Conservation (phyloP, 208 protist species). For the Trypanosomatidae sp. region DNA sequence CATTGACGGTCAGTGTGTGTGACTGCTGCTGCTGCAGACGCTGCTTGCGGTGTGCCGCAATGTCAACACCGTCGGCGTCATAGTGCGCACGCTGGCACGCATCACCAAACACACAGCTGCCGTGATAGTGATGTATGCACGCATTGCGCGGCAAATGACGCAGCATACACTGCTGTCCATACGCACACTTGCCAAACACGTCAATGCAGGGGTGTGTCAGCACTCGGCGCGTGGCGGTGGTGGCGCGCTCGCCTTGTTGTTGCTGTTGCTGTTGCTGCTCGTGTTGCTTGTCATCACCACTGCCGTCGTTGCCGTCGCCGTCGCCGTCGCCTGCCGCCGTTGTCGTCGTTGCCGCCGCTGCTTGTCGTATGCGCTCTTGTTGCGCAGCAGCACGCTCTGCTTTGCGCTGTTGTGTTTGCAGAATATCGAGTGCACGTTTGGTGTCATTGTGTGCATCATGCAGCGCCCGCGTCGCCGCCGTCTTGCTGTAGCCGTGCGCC, state of each 20-base stretch:
- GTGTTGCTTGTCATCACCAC: not conserved
- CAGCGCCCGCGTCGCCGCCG: constrained; percentile 33
- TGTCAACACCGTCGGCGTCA: constrained; percentile 62
- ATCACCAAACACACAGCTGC: constrained; percentile 41
- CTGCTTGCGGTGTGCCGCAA: constrained; percentile 9
- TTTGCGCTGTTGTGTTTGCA: constrained; percentile 19
- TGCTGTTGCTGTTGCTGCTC: no score
- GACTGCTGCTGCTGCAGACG: not conserved
- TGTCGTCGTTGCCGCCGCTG: not conserved
- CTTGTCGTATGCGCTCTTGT: not conserved
- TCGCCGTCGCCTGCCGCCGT: not conserved
- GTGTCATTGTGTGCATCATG: constrained; percentile 52
- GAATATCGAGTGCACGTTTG: constrained; percentile 20
- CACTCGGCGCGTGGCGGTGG: not conserved
- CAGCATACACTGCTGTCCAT: constrained; percentile 37
- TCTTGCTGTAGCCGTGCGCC: constrained; percentile 34
- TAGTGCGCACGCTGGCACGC: constrained; percentile 34
- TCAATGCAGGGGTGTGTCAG: constrained; percentile 58
- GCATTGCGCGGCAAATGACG: constrained; percentile 46
- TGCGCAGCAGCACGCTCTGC: constrained; percentile 4
- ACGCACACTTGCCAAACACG: constrained; percentile 54
- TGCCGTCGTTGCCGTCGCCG: not conserved
- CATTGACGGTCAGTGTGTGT: no score
- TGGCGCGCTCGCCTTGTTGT: constrained; percentile 1
- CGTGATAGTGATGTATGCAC: constrained; percentile 65